Percentiles rank a stretch among this genome's conserved stretches.
Conservation (phyloP, 192 early-diverging fungal genomes). For the Powellomyces hirtus region DNA sequence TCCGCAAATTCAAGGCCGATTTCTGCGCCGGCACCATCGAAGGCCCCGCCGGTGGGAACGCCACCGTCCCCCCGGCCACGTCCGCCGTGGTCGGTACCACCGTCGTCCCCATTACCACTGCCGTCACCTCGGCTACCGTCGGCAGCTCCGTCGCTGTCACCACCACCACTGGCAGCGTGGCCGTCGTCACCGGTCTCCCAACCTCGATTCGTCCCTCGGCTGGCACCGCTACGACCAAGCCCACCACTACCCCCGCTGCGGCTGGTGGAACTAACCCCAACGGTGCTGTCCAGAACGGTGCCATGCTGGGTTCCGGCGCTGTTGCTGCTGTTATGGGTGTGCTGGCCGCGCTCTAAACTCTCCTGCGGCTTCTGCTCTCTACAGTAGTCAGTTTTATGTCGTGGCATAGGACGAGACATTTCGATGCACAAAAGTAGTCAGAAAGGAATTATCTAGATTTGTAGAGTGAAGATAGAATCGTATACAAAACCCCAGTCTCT, state of each 20-base stretch:
- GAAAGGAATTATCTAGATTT: too few relatives aligned
- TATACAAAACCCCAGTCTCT: too few relatives aligned
- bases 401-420: too few relatives aligned
- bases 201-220: background rate
- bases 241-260: background rate
- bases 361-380: background rate
- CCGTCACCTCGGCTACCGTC: background rate
- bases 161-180: background rate
- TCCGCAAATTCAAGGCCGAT: background rate
- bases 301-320: background rate
- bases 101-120: background rate
- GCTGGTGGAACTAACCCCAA: background rate
- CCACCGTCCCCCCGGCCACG: background rate
- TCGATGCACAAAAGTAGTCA: too few relatives aligned
- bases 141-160: background rate
- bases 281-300: conserved; percentile 1
- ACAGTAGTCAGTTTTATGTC: too few relatives aligned
- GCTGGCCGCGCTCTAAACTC: too few relatives aligned
- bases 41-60: background rate
- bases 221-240: background rate
- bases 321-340: background rate
- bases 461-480: too few relatives aligned
- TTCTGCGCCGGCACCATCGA: background rate
- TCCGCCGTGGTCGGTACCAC: background rate
- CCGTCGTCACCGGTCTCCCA: background rate